Conservation (phyloP, 2,329 filamentous ascomycete genomes). For the Emericellopsis cladophorae region DNA sequence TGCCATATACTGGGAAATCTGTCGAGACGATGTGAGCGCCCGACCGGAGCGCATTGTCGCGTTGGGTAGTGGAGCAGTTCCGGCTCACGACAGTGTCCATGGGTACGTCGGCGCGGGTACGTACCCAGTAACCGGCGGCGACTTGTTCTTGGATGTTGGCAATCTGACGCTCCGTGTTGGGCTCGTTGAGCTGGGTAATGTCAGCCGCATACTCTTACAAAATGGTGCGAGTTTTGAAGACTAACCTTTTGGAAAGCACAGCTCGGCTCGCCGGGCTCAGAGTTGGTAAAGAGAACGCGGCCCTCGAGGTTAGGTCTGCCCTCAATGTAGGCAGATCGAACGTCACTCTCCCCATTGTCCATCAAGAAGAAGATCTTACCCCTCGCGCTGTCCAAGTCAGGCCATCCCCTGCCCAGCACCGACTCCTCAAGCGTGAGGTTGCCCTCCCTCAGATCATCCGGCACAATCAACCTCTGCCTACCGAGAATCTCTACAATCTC, state of each 20-base stretch:
- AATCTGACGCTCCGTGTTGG: constrained; percentile 16
- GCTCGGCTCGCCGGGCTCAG: constrained; percentile 27
- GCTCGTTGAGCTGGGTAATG: constrained; percentile 25
- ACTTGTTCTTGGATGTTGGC: constrained; percentile 29
- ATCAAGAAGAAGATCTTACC: constrained; percentile 34
- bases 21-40: constrained; percentile 36
- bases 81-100: constrained; percentile 24
- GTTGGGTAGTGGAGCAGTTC: constrained; percentile 23
- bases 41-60: constrained; percentile 27
- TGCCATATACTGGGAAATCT: constrained; percentile 32
- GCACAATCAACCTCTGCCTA: constrained; percentile 25
- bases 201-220: not conserved
- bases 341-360: constrained; percentile 28
- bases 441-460: constrained; percentile 28
- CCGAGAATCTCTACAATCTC: constrained; percentile 32
- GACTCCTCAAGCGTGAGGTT: constrained; percentile 30
- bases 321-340: constrained; percentile 24
- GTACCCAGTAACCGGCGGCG: constrained; percentile 32
- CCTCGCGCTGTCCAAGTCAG: constrained; percentile 26
- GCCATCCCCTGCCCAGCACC: constrained; percentile 33
- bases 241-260: constrained; percentile 30
- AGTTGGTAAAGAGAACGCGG: constrained; percentile 34
- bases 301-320: constrained; percentile 22
- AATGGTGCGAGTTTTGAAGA: not conserved
- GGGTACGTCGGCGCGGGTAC: constrained; percentile 32